These are phyloP conservation scores for Punica granatum DNA, from an alignment of 345 rosid species.

Conservation along the genomic window DNA sequence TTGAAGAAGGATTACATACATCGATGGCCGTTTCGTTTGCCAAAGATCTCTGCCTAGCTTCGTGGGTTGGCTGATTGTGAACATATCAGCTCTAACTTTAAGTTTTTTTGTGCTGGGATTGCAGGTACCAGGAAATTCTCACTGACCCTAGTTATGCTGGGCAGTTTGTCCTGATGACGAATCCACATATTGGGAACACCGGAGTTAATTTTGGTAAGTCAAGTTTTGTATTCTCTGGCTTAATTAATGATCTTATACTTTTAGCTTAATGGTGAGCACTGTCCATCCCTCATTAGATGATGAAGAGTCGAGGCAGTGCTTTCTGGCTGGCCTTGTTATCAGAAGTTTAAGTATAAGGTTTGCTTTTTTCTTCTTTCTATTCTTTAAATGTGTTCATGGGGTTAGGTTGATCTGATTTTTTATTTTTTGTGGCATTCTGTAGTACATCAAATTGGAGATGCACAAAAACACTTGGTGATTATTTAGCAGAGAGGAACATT, in stretches of 20 bases:
- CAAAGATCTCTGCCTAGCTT: not conserved
- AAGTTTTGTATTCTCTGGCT: not conserved
- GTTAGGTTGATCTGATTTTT: not conserved
- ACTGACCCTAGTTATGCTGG: conserved; percentile 98
- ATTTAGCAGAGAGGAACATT: conserved; percentile 75
- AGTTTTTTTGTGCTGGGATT: conserved; percentile 4
- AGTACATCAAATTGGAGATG: conserved; percentile 97
- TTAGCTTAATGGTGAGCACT: not conserved
- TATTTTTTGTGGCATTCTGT: conserved; percentile 8
- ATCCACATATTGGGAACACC: conserved; percentile 96
- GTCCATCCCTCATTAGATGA: conserved; percentile 42
- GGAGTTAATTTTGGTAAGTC: conserved; percentile 82
- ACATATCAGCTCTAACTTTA: not conserved
- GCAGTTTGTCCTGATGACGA: conserved; percentile 96
- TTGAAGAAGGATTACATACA: not conserved
- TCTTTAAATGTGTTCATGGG: not conserved
- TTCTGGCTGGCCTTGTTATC: conserved; percentile 86
- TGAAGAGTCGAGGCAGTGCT: conserved; percentile 82
- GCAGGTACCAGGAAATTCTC: conserved; percentile 95
- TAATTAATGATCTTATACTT: too few relatives aligned
- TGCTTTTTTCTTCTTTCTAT: not conserved
- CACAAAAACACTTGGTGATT: conserved; percentile 64
- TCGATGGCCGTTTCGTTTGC: not conserved
- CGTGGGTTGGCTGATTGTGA: not conserved
- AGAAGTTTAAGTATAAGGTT: conserved; percentile 76